Percentiles rank a stretch among this genome's conserved stretches.
Evolutionary conservation across 2,329 filamentous ascomycete genomes (phyloP).

Genomic region (Colletotrichum navitas): DNA sequence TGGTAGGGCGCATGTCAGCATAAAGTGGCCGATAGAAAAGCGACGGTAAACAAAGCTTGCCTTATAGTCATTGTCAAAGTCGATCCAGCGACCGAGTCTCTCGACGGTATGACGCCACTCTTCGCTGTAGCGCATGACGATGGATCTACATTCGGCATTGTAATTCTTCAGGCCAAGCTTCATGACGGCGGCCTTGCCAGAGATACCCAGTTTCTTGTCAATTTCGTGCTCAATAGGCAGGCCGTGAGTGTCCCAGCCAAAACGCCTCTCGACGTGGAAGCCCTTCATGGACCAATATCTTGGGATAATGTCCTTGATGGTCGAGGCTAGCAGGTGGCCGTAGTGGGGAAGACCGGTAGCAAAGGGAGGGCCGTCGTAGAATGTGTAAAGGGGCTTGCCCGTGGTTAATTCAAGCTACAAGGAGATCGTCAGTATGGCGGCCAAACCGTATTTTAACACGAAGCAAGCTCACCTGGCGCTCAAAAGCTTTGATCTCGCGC

Average conservation of each 20-base stretch:
- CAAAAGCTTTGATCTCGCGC: constrained; percentile 93
- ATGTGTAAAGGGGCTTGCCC: constrained; percentile 87
- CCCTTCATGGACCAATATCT: constrained; percentile 99
- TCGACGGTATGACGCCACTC: constrained; percentile 94
- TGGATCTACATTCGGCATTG: constrained; percentile 90
- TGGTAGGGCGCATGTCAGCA: constrained; percentile 49
- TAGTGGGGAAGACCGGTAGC: constrained; percentile 78
- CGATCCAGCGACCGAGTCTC: constrained; percentile 92
- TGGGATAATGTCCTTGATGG: constrained; percentile 97
- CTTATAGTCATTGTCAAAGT: constrained; percentile 98
- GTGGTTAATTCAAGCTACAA: constrained; percentile 79
- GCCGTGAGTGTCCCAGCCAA: constrained; percentile 96
- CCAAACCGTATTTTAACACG: not conserved
- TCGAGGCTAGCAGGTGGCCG: constrained; percentile 86
- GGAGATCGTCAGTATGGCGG: constrained; percentile 11
- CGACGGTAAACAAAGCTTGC: constrained; percentile 52
- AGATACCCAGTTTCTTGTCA: constrained; percentile 93
- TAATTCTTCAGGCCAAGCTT: constrained; percentile 89
- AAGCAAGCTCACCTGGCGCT: constrained; percentile 73
- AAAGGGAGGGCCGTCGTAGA: constrained; percentile 91
- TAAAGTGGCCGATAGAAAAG: not conserved
- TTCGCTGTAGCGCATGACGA: constrained; percentile 89
- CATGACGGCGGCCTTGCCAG: constrained; percentile 87
- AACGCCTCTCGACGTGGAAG: constrained; percentile 89
- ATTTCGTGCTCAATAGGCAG: constrained; percentile 97